These are phyloP conservation scores for Chaetomium fimeti DNA, from an alignment of 495 filamentous ascomycete genomes.

Conservation along the genomic window DNA sequence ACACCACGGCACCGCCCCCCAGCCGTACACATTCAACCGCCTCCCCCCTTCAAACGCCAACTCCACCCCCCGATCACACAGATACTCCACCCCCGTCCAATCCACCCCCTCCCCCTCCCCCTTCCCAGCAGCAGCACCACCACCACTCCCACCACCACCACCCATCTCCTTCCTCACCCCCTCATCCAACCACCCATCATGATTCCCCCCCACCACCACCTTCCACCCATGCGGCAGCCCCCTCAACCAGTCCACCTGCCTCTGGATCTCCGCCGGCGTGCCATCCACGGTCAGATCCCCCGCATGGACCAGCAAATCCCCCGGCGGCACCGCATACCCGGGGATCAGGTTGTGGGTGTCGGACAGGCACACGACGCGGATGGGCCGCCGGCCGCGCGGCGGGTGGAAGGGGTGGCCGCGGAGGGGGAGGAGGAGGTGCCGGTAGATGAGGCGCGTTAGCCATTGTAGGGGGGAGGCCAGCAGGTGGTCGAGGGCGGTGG, in stretches of 20 bases:
- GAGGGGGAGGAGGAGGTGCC: slow-evolving; percentile 56
- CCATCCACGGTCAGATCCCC: slow-evolving; percentile 80
- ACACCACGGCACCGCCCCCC: slow-evolving; percentile 51
- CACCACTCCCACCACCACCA: slow-evolving; percentile 4
- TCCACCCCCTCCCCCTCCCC: slow-evolving; percentile 40
- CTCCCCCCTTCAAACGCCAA: slow-evolving; percentile 52
- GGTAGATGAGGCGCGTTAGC: slow-evolving; percentile 54
- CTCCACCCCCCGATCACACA: slow-evolving; percentile 48
- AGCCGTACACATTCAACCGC: slow-evolving; percentile 54
- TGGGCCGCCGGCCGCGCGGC: slow-evolving; percentile 50
- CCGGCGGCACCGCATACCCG: slow-evolving; percentile 57
- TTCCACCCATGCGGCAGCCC: slow-evolving; percentile 72
- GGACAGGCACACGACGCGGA: slow-evolving; percentile 83
- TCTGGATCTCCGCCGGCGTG: slow-evolving; percentile 67
- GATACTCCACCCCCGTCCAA: slow-evolving; percentile 51
- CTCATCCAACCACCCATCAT: slow-evolving; percentile 78
- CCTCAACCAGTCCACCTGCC: slow-evolving; percentile 74
- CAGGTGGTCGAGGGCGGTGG: slow-evolving; percentile 50
- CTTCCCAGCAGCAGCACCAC: slow-evolving; percentile 34
- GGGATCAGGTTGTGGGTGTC: slow-evolving; percentile 75
- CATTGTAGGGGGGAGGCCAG: slow-evolving; percentile 52
- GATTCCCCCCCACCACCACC: slow-evolving; percentile 84
- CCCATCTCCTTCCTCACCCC: slow-evolving; percentile 36
- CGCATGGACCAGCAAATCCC: slow-evolving; percentile 85
- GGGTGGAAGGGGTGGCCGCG: slow-evolving; percentile 59